phyloP scores from a whole-genome alignment of 495 filamentous ascomycete genomes.

The Peziza echinospora region DNA sequence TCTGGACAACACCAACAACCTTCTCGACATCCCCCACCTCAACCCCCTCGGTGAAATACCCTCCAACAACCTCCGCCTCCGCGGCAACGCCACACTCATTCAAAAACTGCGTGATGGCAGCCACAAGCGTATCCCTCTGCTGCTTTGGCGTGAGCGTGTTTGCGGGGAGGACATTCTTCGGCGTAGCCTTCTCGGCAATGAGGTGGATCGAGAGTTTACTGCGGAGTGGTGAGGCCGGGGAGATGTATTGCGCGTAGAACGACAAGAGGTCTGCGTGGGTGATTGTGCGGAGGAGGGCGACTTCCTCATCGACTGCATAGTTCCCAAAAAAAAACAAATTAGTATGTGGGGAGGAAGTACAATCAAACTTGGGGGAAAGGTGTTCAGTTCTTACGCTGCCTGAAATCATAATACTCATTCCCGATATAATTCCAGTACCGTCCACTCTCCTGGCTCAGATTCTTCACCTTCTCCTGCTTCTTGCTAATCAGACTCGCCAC shows the following conservation, averaged over 20 bases:
- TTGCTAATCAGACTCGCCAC: conserved; percentile 78
- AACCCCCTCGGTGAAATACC: conserved; percentile 25
- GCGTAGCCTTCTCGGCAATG: conserved; percentile 40
- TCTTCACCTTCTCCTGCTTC: conserved; percentile 80
- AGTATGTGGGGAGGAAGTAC: neutral
- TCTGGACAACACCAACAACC: conserved; percentile 22
- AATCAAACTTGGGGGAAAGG: no score
- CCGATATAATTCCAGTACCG: conserved; percentile 71
- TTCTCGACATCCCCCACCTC: conserved; percentile 26
- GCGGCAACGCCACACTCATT: conserved; percentile 27
- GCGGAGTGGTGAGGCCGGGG: conserved; percentile 46
- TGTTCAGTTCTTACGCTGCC: conserved; percentile 54
- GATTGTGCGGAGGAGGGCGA: conserved; percentile 45
- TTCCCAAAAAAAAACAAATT: conserved; percentile 9
- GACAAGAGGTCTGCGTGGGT: conserved; percentile 56
- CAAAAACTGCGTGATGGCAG: conserved; percentile 30
- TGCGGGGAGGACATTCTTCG: conserved; percentile 1
- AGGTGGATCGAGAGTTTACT: conserved; percentile 71
- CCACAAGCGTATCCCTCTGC: conserved; percentile 33
- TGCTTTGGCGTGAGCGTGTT: conserved; percentile 23
- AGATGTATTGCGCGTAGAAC: conserved; percentile 60
- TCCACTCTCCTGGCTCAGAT: conserved; percentile 60
- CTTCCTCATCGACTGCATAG: conserved; percentile 46
- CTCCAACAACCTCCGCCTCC: conserved; percentile 24
- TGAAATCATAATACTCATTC: conserved; percentile 75